A percentile compares a stretch with the other conserved stretches of the same genome.
phyloP scores from a whole-genome alignment of 148 eudicot species.

The Linanthus parryae region DNA sequence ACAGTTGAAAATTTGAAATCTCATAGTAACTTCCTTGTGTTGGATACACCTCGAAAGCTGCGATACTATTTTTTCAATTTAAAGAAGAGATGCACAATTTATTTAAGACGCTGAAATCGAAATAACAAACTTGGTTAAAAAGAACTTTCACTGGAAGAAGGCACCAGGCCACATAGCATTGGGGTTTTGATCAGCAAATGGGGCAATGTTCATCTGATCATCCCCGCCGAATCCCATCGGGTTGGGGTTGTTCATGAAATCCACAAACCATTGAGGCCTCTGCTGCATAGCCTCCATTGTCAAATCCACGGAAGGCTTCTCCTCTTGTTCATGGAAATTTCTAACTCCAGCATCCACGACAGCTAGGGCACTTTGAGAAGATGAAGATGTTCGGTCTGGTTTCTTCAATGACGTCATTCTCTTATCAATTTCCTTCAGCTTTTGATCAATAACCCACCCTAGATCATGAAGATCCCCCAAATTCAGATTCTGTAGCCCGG shows the following conservation, averaged over 20 bases:
- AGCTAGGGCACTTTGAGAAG: background rate
- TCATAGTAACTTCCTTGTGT: too few species aligned
- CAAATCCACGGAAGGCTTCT: slow-evolving; percentile 15
- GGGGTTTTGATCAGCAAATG: slow-evolving; percentile 10
- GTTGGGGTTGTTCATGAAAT: slow-evolving; percentile 21
- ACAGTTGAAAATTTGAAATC: too few species aligned
- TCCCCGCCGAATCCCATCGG: slow-evolving; percentile 23
- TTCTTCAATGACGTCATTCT: slow-evolving; percentile 18
- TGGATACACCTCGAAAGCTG: too few species aligned
- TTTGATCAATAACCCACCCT: slow-evolving; percentile 29
- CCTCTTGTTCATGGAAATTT: slow-evolving; percentile 14
- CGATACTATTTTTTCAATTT: too few species aligned
- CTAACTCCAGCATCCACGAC: background rate
- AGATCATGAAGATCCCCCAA: slow-evolving; percentile 25
- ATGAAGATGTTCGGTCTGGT: background rate
- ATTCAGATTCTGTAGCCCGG: slow-evolving; percentile 12
- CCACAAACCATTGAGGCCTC: slow-evolving; percentile 26
- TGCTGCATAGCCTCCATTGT: slow-evolving; percentile 7
- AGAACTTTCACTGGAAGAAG: slow-evolving; percentile 24
- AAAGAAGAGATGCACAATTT: too few species aligned
- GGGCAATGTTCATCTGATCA: slow-evolving; percentile 17
- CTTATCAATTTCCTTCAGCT: slow-evolving; percentile 19
- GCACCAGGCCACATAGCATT: slow-evolving; percentile 25
- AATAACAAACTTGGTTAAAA: too few species aligned
- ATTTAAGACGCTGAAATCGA: too few species aligned